Evolutionary conservation across 2,329 filamentous ascomycete genomes (phyloP).

Genomic region (Macroventuria anomochaeta): DNA sequence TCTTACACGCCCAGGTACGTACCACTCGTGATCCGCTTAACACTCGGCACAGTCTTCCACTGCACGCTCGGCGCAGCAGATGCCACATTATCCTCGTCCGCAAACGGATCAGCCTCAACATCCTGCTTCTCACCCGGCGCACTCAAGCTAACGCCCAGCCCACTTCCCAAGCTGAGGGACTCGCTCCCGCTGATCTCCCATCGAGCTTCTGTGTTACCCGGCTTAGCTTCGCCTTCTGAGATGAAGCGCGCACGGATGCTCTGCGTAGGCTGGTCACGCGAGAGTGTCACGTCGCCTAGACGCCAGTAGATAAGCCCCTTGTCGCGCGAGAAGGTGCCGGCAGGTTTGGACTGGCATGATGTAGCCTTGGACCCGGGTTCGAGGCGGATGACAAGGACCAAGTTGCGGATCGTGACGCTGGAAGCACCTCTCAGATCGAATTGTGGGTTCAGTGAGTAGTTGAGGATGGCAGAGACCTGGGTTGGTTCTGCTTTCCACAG

Average conservation of each 20-base stretch:
- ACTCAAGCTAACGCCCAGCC: conserved; percentile 63
- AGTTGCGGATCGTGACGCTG: conserved; percentile 71
- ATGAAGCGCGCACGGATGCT: conserved; percentile 85
- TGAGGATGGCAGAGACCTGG: conserved; percentile 84
- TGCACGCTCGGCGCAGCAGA: conserved; percentile 32
- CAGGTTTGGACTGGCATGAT: conserved; percentile 77
- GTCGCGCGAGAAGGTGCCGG: conserved; percentile 79
- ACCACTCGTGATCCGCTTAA: conserved; percentile 48
- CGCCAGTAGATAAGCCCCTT: conserved; percentile 82
- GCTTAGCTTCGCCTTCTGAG: conserved; percentile 72
- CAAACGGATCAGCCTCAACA: conserved; percentile 71
- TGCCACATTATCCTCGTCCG: conserved; percentile 59
- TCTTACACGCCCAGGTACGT: conserved; percentile 47
- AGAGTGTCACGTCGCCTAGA: conserved; percentile 73
- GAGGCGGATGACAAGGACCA: conserved; percentile 75
- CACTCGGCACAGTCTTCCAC: conserved; percentile 44
- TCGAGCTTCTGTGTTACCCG: conserved; percentile 79
- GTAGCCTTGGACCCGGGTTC: conserved; percentile 67
- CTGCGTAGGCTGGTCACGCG: conserved; percentile 64
- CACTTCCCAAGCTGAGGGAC: conserved; percentile 60
- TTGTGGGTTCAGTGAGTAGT: conserved; percentile 81
- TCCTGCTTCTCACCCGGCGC: conserved; percentile 50
- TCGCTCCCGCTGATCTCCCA: conserved; percentile 72
- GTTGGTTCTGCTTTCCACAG: conserved; percentile 84
- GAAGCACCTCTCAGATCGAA: conserved; percentile 54